phyloP scores from a whole-genome alignment of 2,329 filamentous ascomycete species.

The Hypoxylon sp. region DNA sequence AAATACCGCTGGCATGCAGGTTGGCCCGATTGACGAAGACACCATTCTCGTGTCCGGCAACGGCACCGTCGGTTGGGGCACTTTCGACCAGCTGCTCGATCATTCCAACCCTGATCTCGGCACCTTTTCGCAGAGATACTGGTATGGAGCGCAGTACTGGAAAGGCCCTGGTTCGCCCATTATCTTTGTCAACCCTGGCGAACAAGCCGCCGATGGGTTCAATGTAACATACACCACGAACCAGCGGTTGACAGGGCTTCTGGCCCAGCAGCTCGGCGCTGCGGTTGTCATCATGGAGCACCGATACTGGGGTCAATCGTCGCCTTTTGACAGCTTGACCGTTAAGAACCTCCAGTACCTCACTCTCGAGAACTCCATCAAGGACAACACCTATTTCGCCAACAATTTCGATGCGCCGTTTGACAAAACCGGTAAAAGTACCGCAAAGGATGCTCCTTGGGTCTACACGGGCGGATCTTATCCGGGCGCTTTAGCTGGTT shows the following conservation, averaged over 20 bases:
- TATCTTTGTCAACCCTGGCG: conserved; percentile 60
- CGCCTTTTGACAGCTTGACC: conserved; percentile 56
- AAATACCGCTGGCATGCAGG: conserved; percentile 48
- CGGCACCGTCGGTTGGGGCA: conserved; percentile 49
- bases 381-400: conserved; percentile 60
- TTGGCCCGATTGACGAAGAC: conserved; percentile 51
- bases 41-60: conserved; percentile 38
- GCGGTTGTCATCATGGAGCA: conserved; percentile 61
- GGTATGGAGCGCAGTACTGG: conserved; percentile 60
- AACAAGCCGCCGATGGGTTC: conserved; percentile 56
- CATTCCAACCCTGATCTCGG: conserved; percentile 58
- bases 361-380: conserved; percentile 60
- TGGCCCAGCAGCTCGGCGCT: conserved; percentile 58
- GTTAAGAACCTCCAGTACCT: conserved; percentile 58
- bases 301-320: conserved; percentile 61
- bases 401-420: conserved; percentile 65
- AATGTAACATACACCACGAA: conserved; percentile 61
- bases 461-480: conserved; percentile 70
- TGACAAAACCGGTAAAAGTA: conserved; percentile 61
- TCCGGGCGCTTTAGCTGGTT: conserved; percentile 67
- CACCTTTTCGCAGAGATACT: conserved; percentile 60
- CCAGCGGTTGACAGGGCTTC: conserved; percentile 56
- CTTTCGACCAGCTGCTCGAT: conserved; percentile 60
- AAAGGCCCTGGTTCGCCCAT: conserved; percentile 59
- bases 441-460: conserved; percentile 67